These are phyloP conservation scores for Suaeda aralocaspica DNA, from an alignment of 148 eudicot genomes.

Conservation along the genomic window DNA sequence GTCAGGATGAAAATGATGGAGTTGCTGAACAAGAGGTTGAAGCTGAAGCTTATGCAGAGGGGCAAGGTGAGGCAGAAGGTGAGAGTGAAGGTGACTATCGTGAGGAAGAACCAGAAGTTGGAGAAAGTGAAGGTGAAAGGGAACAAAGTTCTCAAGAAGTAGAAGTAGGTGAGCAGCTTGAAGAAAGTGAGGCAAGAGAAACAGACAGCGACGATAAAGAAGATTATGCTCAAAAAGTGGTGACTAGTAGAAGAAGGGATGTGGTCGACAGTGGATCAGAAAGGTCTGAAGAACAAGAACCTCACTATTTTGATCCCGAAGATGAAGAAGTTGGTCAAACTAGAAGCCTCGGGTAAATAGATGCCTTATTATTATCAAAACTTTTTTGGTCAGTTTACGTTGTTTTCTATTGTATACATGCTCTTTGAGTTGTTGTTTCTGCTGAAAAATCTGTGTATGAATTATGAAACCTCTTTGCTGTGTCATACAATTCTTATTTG, in stretches of 20 bases:
- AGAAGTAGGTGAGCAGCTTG: constrained; percentile 67
- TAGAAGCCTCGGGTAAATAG: constrained; percentile 60
- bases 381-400: background rate
- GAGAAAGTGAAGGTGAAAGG: constrained; percentile 86
- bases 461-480: background rate
- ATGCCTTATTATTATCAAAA: background rate
- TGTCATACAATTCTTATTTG: background rate
- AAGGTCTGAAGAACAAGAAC: constrained; percentile 72
- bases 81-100: constrained; percentile 76
- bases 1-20: constrained; percentile 79
- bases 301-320: constrained; percentile 63
- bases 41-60: constrained; percentile 60
- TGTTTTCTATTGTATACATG: background rate
- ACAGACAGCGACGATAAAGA: constrained; percentile 75
- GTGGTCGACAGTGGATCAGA: constrained; percentile 83
- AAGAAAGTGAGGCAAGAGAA: constrained; percentile 76
- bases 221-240: constrained; percentile 65
- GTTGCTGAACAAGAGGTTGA: constrained; percentile 64
- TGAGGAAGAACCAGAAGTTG: constrained; percentile 56
- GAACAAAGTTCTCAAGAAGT: constrained; percentile 88
- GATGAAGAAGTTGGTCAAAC: constrained; percentile 91
- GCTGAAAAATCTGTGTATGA: background rate
- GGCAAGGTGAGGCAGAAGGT: constrained; percentile 71
- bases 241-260: constrained; percentile 75
- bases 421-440: constrained; percentile 6